Percentiles rank a stretch among this genome's conserved stretches.
Evolutionary conservation across 805 yeast genomes (phyloP).

Genomic region (Limtongia smithiae): DNA sequence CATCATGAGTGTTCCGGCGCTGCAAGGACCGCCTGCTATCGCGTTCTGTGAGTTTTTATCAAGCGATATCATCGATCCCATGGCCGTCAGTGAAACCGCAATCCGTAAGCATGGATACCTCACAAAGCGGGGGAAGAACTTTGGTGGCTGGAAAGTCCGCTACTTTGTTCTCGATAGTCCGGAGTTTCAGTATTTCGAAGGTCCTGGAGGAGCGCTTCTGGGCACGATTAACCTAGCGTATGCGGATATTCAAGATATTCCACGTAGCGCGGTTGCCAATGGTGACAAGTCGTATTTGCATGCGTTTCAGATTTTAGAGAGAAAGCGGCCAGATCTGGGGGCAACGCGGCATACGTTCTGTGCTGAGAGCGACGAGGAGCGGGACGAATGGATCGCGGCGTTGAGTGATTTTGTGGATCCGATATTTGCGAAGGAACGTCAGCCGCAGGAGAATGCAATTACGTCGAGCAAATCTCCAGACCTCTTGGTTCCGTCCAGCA

Average conservation of each 20-base stretch:
- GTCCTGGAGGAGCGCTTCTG: conserved; percentile 50
- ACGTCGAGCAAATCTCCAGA: background rate
- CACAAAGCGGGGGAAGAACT: conserved; percentile 60
- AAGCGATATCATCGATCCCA: conserved; percentile 59
- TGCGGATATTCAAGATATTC: conserved; percentile 43
- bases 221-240: conserved; percentile 52
- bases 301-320: conserved; percentile 52
- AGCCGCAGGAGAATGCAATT: too few relatives aligned
- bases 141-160: conserved; percentile 66
- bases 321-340: conserved; percentile 38
- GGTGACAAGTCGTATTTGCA: conserved; percentile 46
- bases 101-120: conserved; percentile 62
- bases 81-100: conserved; percentile 42
- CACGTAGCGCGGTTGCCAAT: background rate
- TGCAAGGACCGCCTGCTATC: conserved; percentile 51
- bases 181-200: conserved; percentile 53
- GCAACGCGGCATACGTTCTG: conserved; percentile 56
- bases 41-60: conserved; percentile 64
- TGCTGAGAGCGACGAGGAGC: conserved; percentile 73
- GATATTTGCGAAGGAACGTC: background rate
- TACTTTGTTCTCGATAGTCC: conserved; percentile 67
- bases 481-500: background rate
- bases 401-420: conserved; percentile 29
- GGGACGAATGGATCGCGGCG: conserved; percentile 66
- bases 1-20: conserved; percentile 53